Evolutionary conservation across 2,329 filamentous ascomycete genomes (phyloP).

Genomic region (Aureobasidium sp.): DNA sequence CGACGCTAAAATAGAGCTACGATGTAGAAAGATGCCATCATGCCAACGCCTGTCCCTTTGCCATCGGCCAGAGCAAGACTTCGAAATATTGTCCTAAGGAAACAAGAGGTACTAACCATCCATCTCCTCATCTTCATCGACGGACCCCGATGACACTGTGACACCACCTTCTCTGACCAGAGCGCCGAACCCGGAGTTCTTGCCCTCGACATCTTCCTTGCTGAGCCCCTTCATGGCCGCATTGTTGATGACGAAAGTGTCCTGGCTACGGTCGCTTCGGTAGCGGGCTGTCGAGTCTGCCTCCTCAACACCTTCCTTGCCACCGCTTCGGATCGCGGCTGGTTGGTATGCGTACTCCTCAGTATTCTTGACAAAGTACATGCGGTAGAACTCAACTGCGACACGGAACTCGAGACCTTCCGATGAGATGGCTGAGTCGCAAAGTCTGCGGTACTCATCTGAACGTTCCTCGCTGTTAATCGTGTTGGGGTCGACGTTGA

Average conservation of each 20-base stretch:
- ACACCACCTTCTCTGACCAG: constrained; percentile 17
- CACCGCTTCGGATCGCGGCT: constrained; percentile 26
- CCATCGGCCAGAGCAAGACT: not conserved
- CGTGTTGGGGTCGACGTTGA: constrained; percentile 25
- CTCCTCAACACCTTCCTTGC: constrained; percentile 27
- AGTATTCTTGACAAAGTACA: constrained; percentile 34
- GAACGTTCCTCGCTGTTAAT: constrained; percentile 11
- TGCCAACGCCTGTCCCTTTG: not conserved
- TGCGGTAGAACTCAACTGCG: constrained; percentile 33
- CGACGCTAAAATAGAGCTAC: not conserved
- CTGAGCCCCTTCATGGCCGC: constrained; percentile 38
- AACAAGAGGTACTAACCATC: constrained; percentile 12
- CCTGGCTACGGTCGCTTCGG: constrained; percentile 30
- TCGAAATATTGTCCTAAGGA: not conserved
- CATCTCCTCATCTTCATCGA: constrained; percentile 15
- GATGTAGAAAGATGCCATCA: not conserved
- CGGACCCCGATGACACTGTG: constrained; percentile 14
- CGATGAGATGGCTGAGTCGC: constrained; percentile 23
- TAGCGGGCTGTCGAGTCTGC: constrained; percentile 27
- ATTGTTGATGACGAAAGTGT: constrained; percentile 36
- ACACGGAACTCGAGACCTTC: constrained; percentile 39
- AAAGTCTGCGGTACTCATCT: constrained; percentile 15
- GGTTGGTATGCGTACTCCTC: constrained; percentile 35
- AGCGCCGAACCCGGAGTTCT: constrained; percentile 26
- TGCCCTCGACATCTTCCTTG: constrained; percentile 38